Evolutionary conservation across 257 asterid species (phyloP), one percentile per base, ranked within the genome.

Genomic region (Fraxinus pennsylvanica): DNA sequence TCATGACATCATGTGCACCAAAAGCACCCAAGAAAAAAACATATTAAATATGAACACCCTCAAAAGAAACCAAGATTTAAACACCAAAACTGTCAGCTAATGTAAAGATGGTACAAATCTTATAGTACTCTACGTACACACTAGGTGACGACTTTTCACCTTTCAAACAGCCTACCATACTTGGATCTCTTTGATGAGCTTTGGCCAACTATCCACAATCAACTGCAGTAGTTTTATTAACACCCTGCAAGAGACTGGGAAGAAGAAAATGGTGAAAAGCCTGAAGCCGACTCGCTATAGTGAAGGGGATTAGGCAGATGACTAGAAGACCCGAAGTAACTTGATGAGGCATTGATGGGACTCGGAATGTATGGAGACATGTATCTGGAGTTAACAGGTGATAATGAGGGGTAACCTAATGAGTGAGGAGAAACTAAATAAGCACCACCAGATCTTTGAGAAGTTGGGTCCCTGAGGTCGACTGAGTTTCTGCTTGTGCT

Each of bases 231-330:
- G 36, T 33, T 71, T 35, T 45, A 68, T 76, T 85, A 88, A 76
- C 98, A 90, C n/a, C 78, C 98, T 0, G 97, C 96, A 54, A 93
- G 96, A 6, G 96, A 91, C 65, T 91, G 91, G 71, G 95, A 86
- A 0, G 98, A 93, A 75, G 92, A 86, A 72, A 84, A 93, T 9
- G 97, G 96, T 0, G 97, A 92, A 72, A 89, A 88, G 90, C 96
- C 92, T 5, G 92, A 68, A 38, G 91, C 79, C 3, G 95, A 89
- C 84, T 86, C 96, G 22, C 92, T 89, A 68, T 83, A 78, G 61
- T 74, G 97, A 27, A 84, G 81, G 2, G 87, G 83, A 74, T 86
- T 85, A 32, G 81, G 88, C 79, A 76, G 91, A 82, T 82, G 92
- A 68, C 89, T 88, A 1, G 96, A 89, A 72, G 98, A 88, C 30